Evolutionary conservation across 2,329 filamentous ascomycete genomes (phyloP).

Genomic region (Aspergillus ruber): DNA sequence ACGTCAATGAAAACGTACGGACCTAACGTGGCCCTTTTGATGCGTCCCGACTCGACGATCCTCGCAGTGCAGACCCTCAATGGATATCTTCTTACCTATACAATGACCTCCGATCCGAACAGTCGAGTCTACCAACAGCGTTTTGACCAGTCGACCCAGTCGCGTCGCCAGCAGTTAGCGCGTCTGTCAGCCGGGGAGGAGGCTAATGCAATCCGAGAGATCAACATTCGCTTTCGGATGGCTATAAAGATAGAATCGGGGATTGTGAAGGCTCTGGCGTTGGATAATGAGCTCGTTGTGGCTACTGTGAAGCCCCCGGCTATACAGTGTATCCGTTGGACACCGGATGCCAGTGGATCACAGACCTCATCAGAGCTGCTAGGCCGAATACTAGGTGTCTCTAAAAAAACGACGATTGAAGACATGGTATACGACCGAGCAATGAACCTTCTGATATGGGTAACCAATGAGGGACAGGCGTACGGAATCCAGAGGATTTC

Average conservation of each 20-base stretch:
- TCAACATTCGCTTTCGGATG: constrained; percentile 90
- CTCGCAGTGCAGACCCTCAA: constrained; percentile 80
- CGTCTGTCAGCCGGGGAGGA: constrained; percentile 67
- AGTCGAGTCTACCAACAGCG: constrained; percentile 79
- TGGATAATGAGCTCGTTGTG: constrained; percentile 89
- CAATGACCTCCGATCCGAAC: constrained; percentile 74
- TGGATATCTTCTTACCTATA: constrained; percentile 91
- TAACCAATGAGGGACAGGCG: constrained; percentile 77
- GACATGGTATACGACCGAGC: constrained; percentile 93
- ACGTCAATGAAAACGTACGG: constrained; percentile 78
- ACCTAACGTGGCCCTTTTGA: constrained; percentile 71
- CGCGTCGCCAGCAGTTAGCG: constrained; percentile 40
- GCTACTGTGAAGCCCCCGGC: constrained; percentile 86
- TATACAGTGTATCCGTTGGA: constrained; percentile 96
- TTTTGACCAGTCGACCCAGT: constrained; percentile 50
- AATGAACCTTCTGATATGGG: constrained; percentile 93
- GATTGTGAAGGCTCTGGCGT: constrained; percentile 76
- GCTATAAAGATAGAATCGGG: constrained; percentile 97
- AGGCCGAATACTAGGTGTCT: constrained; percentile 78
- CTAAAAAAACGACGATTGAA: constrained; percentile 66
- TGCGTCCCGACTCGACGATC: constrained; percentile 87
- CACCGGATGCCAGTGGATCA: constrained; percentile 68
- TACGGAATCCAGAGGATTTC: constrained; percentile 77
- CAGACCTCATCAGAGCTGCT: constrained; percentile 90
- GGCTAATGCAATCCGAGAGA: constrained; percentile 72